phyloP scores from a whole-genome alignment of 345 rosid genomes.

The Acer negundo region DNA sequence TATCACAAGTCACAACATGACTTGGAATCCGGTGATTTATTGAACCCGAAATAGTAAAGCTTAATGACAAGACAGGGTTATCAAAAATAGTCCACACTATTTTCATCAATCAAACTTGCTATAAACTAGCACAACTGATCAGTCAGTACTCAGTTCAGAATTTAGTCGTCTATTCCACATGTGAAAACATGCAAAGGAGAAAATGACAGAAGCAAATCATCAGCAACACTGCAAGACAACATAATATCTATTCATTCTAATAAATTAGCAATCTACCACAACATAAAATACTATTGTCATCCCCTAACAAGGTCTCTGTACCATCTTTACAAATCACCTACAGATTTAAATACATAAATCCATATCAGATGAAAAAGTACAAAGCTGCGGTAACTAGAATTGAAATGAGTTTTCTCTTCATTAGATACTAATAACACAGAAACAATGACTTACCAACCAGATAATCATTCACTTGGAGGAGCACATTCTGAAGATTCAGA shows the following conservation, averaged over 20 bases:
- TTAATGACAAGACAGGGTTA: neutral
- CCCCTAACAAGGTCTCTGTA: neutral
- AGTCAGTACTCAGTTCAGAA: neutral
- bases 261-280: neutral
- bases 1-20: too few species aligned
- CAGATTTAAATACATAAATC: neutral
- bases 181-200: neutral
- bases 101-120: neutral
- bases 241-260: neutral
- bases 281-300: neutral
- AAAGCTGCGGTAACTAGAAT: neutral
- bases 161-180: neutral
- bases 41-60: neutral
- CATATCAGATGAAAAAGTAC: neutral
- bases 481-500: conserved; percentile 31
- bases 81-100: neutral
- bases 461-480: conserved; percentile 31
- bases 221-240: neutral
- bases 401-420: neutral
- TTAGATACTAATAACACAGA: neutral
- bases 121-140: neutral
- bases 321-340: neutral
- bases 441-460: neutral
- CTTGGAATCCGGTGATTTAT: too few species aligned
- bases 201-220: neutral